A percentile compares a stretch with the other conserved stretches of the same genome.
Conservation (phyloP, 2,329 filamentous ascomycete species). For the Elsinoe batatas region DNA sequence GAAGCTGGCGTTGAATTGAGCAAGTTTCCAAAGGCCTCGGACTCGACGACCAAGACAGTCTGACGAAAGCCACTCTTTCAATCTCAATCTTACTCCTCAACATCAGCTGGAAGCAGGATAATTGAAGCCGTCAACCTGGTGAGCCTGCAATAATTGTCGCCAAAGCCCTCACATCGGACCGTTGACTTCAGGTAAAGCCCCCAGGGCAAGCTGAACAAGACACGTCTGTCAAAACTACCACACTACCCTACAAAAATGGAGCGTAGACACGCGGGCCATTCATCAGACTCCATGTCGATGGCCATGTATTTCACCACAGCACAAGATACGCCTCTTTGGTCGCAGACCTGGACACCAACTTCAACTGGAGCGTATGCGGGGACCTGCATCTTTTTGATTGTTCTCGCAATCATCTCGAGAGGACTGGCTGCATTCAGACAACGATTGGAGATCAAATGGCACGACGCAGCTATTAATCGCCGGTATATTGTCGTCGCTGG, state of each 20-base stretch:
- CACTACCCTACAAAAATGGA: background rate
- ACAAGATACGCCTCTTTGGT: slow-evolving; percentile 55
- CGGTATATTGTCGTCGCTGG: slow-evolving; percentile 64
- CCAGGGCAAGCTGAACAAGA: background rate
- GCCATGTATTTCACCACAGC: slow-evolving; percentile 55
- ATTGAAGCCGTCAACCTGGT: background rate
- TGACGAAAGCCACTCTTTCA: slow-evolving; percentile 1
- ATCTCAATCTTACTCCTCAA: background rate
- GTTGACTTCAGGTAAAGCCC: background rate
- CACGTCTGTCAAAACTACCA: background rate
- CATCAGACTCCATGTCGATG: slow-evolving; percentile 33
- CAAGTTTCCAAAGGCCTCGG: background rate
- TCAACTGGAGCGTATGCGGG: slow-evolving; percentile 66
- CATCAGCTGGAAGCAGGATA: background rate
- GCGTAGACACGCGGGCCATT: slow-evolving; percentile 10
- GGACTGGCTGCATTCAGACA: slow-evolving; percentile 60
- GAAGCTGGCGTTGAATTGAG: slow-evolving; percentile 10
- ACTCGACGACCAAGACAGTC: slow-evolving; percentile 5
- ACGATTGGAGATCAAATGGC: slow-evolving; percentile 54
- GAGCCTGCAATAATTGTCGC: background rate
- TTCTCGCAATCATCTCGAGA: slow-evolving; percentile 62
- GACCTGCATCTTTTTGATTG: slow-evolving; percentile 83
- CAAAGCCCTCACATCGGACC: background rate
- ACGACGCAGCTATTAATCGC: slow-evolving; percentile 60
- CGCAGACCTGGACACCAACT: slow-evolving; percentile 61